These are phyloP conservation scores for Daldinia sp. DNA, from an alignment of 2,329 filamentous ascomycete species.

Conservation along the genomic window DNA sequence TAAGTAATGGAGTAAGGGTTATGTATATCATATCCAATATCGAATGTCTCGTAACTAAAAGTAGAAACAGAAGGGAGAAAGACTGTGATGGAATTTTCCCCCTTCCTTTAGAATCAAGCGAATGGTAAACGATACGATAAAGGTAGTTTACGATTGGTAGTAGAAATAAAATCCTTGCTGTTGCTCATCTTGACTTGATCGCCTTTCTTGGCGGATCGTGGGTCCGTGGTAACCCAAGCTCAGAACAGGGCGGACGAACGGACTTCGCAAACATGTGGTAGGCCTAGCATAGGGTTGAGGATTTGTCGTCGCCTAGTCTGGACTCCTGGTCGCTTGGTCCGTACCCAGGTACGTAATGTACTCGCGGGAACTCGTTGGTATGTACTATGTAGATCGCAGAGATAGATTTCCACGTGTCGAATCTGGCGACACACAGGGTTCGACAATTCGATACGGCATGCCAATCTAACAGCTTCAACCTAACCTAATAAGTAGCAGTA, in stretches of 20 bases:
- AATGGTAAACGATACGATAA: not conserved
- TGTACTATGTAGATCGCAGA: slow-evolving; percentile 8
- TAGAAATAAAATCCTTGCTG: slow-evolving; percentile 16
- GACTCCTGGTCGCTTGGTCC: not conserved
- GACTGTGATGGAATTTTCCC: not conserved
- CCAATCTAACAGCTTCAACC: slow-evolving; percentile 7
- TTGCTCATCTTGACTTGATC: slow-evolving; percentile 32
- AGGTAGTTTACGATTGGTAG: slow-evolving; percentile 20
- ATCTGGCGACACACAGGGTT: slow-evolving; percentile 5
- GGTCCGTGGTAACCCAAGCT: slow-evolving; percentile 17
- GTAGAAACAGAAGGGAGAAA: not conserved
- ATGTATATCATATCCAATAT: not conserved
- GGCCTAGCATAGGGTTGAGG: not conserved
- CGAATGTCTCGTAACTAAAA: not conserved
- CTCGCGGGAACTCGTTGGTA: not conserved
- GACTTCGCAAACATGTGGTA: slow-evolving; percentile 2
- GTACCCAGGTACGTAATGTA: not conserved
- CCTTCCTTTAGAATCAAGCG: not conserved
- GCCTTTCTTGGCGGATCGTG: slow-evolving; percentile 28
- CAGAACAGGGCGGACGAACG: slow-evolving; percentile 28
- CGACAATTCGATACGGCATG: slow-evolving; percentile 8
- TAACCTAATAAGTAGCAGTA: slow-evolving; percentile 1
- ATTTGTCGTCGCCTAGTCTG: not conserved
- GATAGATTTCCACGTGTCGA: slow-evolving; percentile 23
- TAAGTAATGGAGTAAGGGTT: not conserved